Percentiles rank a stretch among this genome's conserved stretches.
Evolutionary conservation across 495 filamentous ascomycete species (phyloP).

Genomic region (Talaromyces stipitatus): DNA sequence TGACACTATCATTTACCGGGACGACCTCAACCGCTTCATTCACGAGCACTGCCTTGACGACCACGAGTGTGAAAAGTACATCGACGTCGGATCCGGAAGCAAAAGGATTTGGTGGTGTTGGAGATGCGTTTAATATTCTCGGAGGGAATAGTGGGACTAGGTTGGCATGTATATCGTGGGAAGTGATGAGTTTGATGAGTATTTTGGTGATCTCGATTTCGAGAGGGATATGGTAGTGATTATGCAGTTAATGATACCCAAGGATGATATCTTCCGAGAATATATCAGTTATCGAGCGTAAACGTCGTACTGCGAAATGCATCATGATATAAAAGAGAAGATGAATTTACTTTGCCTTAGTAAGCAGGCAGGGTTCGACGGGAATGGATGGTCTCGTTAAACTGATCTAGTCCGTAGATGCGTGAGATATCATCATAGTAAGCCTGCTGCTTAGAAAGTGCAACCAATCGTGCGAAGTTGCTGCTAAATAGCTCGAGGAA

Average conservation of each 20-base stretch:
- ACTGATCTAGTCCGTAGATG: too few relatives aligned
- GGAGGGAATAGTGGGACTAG: not conserved
- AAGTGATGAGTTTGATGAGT: not conserved
- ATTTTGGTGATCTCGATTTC: not conserved
- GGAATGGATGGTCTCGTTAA: too few relatives aligned
- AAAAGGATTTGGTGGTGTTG: conserved; percentile 4
- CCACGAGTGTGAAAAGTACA: not conserved
- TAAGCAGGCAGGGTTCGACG: too few relatives aligned
- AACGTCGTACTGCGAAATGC: too few relatives aligned
- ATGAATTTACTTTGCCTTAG: too few relatives aligned
- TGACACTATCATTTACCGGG: not conserved
- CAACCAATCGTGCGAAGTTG: too few relatives aligned
- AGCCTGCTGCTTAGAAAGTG: too few relatives aligned
- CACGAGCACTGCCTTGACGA: not conserved
- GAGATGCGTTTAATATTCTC: conserved; percentile 7
- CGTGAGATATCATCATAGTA: too few relatives aligned
- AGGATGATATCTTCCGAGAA: not conserved
- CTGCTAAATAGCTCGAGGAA: too few relatives aligned
- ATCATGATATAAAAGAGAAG: too few relatives aligned
- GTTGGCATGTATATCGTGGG: not conserved
- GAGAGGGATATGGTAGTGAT: not conserved
- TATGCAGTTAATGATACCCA: not conserved
- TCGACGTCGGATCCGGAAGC: conserved; percentile 1
- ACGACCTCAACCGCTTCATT: not conserved
- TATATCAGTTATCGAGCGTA: not conserved